A percentile compares a stretch with the other conserved stretches of the same genome.
Conservation (phyloP, 1,139 yeast species). For the Yamadazyma trypodendri region DNA sequence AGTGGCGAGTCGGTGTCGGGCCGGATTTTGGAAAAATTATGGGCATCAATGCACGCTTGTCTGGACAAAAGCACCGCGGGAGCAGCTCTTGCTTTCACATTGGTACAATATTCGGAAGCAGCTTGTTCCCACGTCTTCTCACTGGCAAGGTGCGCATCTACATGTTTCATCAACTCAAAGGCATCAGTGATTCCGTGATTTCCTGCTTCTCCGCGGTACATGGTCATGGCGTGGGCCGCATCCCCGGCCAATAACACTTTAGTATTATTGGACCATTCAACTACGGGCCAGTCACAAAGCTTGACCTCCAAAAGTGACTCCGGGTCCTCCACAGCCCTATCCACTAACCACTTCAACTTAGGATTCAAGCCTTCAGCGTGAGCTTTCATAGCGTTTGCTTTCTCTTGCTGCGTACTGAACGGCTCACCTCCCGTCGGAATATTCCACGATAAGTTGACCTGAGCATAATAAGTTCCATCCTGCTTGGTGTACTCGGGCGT, state of each 20-base stretch:
- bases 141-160: conserved; percentile 10
- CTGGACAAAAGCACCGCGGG: conserved; percentile 20
- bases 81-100: conserved; percentile 15
- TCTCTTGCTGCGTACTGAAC: conserved; percentile 15
- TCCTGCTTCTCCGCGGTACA: conserved; percentile 23
- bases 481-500: conserved; percentile 20
- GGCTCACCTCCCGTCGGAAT: conserved; percentile 14
- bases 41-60: conserved; percentile 23
- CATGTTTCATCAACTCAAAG: conserved; percentile 11
- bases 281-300: conserved; percentile 19
- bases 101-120: conserved; percentile 13
- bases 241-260: conserved; percentile 15
- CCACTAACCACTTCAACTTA: conserved; percentile 16
- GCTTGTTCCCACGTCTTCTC: conserved; percentile 14
- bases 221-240: conserved; percentile 22
- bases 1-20: conserved; percentile 18
- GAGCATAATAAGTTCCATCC: conserved; percentile 18
- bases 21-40: conserved; percentile 17
- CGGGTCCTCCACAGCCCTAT: conserved; percentile 16
- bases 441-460: conserved; percentile 22
- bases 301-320: conserved; percentile 16
- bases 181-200: conserved; percentile 23
- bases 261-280: conserved; percentile 12
- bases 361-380: conserved; percentile 18
- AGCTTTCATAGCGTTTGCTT: conserved; percentile 16